Conservation (phyloP, 495 filamentous ascomycete species). For the Trichodelitschia bisporula region DNA sequence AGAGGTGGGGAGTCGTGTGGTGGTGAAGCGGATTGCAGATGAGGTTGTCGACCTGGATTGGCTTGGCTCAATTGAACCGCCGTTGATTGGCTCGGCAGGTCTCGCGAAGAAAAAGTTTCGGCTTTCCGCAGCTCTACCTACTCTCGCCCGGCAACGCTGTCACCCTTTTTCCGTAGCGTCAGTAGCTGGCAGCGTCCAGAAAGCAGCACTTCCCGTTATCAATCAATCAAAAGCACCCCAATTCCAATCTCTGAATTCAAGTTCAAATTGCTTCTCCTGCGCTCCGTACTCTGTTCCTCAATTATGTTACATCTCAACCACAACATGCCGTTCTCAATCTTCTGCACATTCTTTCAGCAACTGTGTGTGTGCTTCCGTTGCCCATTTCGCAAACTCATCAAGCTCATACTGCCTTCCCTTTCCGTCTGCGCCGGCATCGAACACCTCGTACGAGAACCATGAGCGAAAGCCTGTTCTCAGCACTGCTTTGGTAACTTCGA, state of each 20-base stretch:
- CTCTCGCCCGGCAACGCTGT: no score
- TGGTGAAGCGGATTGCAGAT: background rate
- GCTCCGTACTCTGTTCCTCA: background rate
- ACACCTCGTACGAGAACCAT: constrained; percentile 56
- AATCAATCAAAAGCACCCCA: background rate
- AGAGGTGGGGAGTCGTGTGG: background rate
- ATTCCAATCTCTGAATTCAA: background rate
- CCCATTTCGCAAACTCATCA: constrained; percentile 29
- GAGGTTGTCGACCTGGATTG: background rate
- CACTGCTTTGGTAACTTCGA: constrained; percentile 39
- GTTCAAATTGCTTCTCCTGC: background rate
- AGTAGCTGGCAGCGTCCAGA: no score
- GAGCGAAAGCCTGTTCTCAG: constrained; percentile 43
- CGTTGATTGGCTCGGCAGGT: background rate
- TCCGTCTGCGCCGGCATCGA: constrained; percentile 37
- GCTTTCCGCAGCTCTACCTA: no score
- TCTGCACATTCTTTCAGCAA: constrained; percentile 22
- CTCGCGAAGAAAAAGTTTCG: no score
- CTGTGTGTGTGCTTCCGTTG: constrained; percentile 29
- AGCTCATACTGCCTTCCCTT: constrained; percentile 34
- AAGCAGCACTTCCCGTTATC: background rate
- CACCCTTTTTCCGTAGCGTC: no score
- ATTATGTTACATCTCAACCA: background rate
- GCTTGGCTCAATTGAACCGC: background rate
- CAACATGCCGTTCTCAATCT: background rate